phyloP scores from a whole-genome alignment of 768 basidiomycete genomes.

The Pilatotrama ljubarskyi region DNA sequence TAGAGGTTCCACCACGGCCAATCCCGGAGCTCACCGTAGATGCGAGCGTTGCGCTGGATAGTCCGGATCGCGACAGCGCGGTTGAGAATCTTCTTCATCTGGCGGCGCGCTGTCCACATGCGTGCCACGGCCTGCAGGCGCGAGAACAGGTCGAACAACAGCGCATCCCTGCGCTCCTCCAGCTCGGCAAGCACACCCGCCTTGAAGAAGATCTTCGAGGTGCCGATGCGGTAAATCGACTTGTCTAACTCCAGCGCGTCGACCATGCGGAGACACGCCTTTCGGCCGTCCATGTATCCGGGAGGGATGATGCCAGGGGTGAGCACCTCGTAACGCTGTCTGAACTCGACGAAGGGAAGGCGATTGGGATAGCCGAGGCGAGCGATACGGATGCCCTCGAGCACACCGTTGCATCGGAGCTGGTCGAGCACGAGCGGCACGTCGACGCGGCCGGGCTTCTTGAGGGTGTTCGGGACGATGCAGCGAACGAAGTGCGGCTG shows the following conservation, averaged over 20 bases:
- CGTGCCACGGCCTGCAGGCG: slow-evolving; percentile 83
- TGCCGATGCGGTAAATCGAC: slow-evolving; percentile 84
- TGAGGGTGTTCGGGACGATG: slow-evolving; percentile 91
- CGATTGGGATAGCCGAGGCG: slow-evolving; percentile 97
- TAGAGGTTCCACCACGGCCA: slow-evolving; percentile 99
- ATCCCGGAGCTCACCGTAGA: slow-evolving; percentile 86
- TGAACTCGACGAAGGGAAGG: slow-evolving; percentile 95
- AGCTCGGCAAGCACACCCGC: slow-evolving; percentile 95
- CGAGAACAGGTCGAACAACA: slow-evolving; percentile 89
- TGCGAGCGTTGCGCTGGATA: slow-evolving; percentile 90
- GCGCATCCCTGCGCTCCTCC: slow-evolving; percentile 85
- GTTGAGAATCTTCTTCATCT: slow-evolving; percentile 93
- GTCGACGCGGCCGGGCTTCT: slow-evolving; percentile 89
- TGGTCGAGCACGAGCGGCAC: slow-evolving; percentile 96
- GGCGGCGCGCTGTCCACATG: slow-evolving; percentile 82
- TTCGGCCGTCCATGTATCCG: slow-evolving; percentile 97
- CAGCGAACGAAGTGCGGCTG: slow-evolving; percentile 98
- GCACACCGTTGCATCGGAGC: slow-evolving; percentile 95
- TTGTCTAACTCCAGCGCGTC: slow-evolving; percentile 86
- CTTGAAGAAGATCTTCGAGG: slow-evolving; percentile 99
- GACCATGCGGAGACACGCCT: slow-evolving; percentile 91
- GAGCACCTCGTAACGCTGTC: slow-evolving; percentile 93
- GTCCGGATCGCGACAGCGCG: slow-evolving; percentile 88
- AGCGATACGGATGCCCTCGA: slow-evolving; percentile 98
- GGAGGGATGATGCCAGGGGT: slow-evolving; percentile 91